These are phyloP conservation scores for Urtica urens DNA, from an alignment of 306 rosid species.

Conservation along the genomic window DNA sequence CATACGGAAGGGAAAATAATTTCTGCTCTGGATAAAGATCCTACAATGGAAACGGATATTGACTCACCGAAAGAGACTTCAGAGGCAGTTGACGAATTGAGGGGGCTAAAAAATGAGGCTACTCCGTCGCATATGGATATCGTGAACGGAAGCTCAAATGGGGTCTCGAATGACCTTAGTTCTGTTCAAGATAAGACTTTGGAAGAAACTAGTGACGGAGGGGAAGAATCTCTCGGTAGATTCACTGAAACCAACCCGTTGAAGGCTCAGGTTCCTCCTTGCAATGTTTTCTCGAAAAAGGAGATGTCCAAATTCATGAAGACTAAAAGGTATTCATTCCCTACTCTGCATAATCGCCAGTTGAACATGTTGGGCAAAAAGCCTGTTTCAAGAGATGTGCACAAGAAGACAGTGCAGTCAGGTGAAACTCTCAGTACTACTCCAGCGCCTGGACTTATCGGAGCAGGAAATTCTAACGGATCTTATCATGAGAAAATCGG, in stretches of 20 bases:
- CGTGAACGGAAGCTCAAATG: slow-evolving; percentile 22
- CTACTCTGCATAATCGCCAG: slow-evolving; percentile 33
- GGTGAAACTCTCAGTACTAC: slow-evolving; percentile 17
- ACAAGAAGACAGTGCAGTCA: slow-evolving; percentile 14
- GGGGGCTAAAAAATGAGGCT: slow-evolving; percentile 15
- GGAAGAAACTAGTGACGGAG: slow-evolving; percentile 26
- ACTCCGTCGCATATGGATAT: slow-evolving; percentile 16
- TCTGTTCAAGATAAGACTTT: slow-evolving; percentile 27
- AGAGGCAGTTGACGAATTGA: slow-evolving; percentile 23
- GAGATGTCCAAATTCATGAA: slow-evolving; percentile 59
- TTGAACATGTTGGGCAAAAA: slow-evolving; percentile 24
- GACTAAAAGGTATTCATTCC: slow-evolving; percentile 42
- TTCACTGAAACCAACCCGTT: slow-evolving; percentile 46
- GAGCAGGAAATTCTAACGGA: slow-evolving; percentile 35
- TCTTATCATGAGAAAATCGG: slow-evolving; percentile 20
- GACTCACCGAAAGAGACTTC: slow-evolving; percentile 28
- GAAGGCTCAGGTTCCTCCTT: slow-evolving; percentile 72
- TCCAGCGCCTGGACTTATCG: slow-evolving; percentile 23
- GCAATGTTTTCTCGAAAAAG: slow-evolving; percentile 56
- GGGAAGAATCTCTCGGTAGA: slow-evolving; percentile 25
- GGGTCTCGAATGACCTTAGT: slow-evolving; percentile 20
- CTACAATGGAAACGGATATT: slow-evolving; percentile 24
- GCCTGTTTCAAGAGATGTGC: slow-evolving; percentile 30
- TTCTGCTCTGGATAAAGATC: slow-evolving; percentile 18
- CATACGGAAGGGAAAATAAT: slow-evolving; percentile 24